phyloP scores from a whole-genome alignment of 2,329 filamentous ascomycete genomes.

The Parastagonospora avenae region DNA sequence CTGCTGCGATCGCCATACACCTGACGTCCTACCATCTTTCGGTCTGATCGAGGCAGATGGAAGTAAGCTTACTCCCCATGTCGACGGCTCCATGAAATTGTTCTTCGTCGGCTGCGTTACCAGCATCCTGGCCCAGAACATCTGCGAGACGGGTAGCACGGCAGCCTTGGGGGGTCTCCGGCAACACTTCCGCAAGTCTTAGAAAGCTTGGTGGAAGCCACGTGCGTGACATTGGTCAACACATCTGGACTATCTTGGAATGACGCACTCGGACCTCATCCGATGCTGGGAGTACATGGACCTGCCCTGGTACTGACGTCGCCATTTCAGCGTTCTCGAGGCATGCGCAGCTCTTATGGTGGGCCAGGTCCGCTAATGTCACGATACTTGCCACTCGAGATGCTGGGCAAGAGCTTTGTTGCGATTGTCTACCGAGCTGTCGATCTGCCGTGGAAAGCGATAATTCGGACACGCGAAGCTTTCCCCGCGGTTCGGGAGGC shows the following conservation, averaged over 20 bases:
- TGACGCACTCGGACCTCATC: slow-evolving; percentile 1
- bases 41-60: too few species aligned
- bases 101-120: neutral
- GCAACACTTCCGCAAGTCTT: neutral
- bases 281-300: neutral
- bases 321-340: too few species aligned
- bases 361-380: too few species aligned
- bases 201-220: neutral
- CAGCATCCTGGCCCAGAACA: neutral
- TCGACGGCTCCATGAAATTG: neutral
- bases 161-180: neutral
- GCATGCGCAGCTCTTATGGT: too few species aligned
- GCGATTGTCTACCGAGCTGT: too few species aligned
- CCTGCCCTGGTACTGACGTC: neutral
- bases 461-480: too few species aligned
- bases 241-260: neutral
- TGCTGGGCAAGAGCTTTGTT: too few species aligned
- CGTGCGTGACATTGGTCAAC: neutral
- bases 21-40: too few species aligned
- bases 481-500: too few species aligned
- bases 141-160: slow-evolving; percentile 1
- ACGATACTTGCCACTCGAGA: too few species aligned
- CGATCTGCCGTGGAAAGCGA: too few species aligned
- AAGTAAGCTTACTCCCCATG: neutral
- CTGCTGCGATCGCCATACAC: too few species aligned